Evolutionary conservation across 1,284 basidiomycete genomes (phyloP).

Genomic region (Mycena sp.): DNA sequence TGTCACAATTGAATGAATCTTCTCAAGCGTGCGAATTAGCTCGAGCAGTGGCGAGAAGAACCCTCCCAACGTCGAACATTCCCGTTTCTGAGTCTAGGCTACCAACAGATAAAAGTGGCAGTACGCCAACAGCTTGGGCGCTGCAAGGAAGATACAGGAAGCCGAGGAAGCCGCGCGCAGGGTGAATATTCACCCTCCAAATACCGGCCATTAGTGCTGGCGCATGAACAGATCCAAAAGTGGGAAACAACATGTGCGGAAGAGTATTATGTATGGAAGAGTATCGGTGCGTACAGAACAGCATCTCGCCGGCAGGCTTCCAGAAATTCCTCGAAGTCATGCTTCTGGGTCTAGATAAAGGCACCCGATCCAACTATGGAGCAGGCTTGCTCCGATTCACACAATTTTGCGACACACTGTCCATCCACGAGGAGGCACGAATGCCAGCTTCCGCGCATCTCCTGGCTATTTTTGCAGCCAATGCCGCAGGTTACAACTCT

Average conservation of each 20-base stretch:
- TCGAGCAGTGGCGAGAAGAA: too few species aligned
- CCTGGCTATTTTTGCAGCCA: neutral
- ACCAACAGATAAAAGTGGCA: too few species aligned
- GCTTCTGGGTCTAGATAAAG: slow-evolving; percentile 1
- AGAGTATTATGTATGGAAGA: too few species aligned
- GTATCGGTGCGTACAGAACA: neutral
- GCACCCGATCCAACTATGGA: slow-evolving; percentile 4
- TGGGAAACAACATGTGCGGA: slow-evolving; percentile 1
- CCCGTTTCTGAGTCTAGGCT: too few species aligned
- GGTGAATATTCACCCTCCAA: slow-evolving; percentile 3
- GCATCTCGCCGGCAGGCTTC: neutral
- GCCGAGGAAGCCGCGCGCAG: neutral
- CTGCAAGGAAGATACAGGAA: slow-evolving; percentile 5
- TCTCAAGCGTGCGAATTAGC: too few species aligned
- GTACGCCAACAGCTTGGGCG: too few species aligned
- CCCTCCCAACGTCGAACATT: too few species aligned
- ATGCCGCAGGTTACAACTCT: neutral
- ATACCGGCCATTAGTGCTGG: neutral
- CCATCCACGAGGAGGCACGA: neutral
- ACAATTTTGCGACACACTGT: neutral
- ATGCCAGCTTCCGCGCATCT: slow-evolving; percentile 1
- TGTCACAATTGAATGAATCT: too few species aligned
- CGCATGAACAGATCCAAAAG: neutral
- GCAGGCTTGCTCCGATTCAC: slow-evolving; percentile 4
- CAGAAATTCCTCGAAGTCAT: slow-evolving; percentile 7